Base-by-base conservation (phyloP, 2,329 filamentous ascomycete species). In the Raffaelea deltoideospora region DNA sequence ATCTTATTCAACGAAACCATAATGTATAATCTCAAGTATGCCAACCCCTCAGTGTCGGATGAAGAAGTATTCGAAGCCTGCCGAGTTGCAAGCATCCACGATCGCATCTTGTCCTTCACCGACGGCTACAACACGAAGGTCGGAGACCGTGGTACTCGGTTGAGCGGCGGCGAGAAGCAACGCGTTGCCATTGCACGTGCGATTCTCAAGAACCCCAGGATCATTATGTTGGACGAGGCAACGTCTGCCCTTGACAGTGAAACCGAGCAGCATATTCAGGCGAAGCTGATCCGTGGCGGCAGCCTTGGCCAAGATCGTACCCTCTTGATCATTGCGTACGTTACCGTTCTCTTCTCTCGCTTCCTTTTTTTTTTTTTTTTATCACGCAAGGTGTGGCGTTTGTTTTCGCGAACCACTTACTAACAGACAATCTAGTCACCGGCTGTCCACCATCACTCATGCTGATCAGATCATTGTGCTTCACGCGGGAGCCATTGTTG, bases 281-380 rank as follows among this genome's bases (percentile, higher is more conserved):
- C 51, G 41, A 86, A 87, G 26, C 71, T 98, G 23, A 77, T 77
- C 40, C 84, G 50, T 18, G 54, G 54, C 28, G 54, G 53, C 8
- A 47, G 72, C 13, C 73, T 96, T 33, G 83, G 84, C 14, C 67
- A 79, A 47, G 87, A 86, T 34, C 80, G 90, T 33, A 98, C 90
- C 1, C 79, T 95, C 63, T 72, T 98, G 42, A 86, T 96, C 35
- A 96, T 98, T 60, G 90, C 90, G 63, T 85, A 76, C 62, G 72
- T 68, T 31, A 24, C 32, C 15, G 9, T 30, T 4, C 7, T 31
- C 10, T 22, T n/a, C 9, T n/a, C 24, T 15, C 19, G 20, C 14
- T 17, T 21, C 14, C 19, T 8, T 31, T 15, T 13, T 10, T 29
- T 7, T 29, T 33, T 23, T 23, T 9, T 31, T 11, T 11, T 14